Percentiles rank a stretch among this genome's conserved stretches.
Evolutionary conservation across 352 stramenopile species (phyloP).

Genomic region (Paralagenidium karlingii): DNA sequence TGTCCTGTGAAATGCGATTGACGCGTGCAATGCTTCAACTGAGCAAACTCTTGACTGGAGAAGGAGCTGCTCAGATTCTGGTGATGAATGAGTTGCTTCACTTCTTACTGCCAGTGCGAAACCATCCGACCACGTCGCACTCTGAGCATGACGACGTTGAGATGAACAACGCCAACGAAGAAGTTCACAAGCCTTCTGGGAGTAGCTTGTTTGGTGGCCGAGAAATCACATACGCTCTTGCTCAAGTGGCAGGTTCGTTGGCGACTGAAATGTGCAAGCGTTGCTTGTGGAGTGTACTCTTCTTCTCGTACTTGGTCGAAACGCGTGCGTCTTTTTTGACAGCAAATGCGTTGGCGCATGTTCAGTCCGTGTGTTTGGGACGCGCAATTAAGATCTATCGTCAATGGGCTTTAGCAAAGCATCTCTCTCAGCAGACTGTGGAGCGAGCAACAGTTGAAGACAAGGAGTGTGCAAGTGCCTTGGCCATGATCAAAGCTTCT

Average conservation of each 20-base stretch:
- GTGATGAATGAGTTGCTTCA: constrained; percentile 45
- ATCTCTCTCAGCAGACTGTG: constrained; percentile 45
- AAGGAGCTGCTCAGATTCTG: constrained; percentile 29
- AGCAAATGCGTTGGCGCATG: constrained; percentile 18
- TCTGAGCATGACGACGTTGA: constrained; percentile 19
- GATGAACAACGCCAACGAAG: constrained; percentile 14
- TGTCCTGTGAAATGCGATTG: constrained; percentile 25
- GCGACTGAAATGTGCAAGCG: constrained; percentile 52
- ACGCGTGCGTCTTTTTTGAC: constrained; percentile 37
- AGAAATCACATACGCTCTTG: constrained; percentile 46
- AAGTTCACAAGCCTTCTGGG: constrained; percentile 4
- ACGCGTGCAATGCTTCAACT: constrained; percentile 38
- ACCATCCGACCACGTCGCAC: constrained; percentile 13
- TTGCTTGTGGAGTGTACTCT: constrained; percentile 45
- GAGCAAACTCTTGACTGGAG: constrained; percentile 37
- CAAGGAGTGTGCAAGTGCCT: constrained; percentile 19
- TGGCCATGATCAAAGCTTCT: constrained; percentile 29
- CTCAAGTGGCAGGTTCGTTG: constrained; percentile 39
- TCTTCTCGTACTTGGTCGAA: constrained; percentile 48
- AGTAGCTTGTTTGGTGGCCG: constrained; percentile 25
- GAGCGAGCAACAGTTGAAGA: constrained; percentile 32
- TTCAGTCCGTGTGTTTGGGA: constrained; percentile 30
- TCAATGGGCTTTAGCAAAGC: constrained; percentile 51
- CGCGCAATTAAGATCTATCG: constrained; percentile 58
- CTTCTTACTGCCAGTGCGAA: constrained; percentile 19